Evolutionary conservation across 176 grass and related monocot species (phyloP), one percentile per base, ranked within the genome.

Genomic region (Tillandsia leiboldiana): DNA sequence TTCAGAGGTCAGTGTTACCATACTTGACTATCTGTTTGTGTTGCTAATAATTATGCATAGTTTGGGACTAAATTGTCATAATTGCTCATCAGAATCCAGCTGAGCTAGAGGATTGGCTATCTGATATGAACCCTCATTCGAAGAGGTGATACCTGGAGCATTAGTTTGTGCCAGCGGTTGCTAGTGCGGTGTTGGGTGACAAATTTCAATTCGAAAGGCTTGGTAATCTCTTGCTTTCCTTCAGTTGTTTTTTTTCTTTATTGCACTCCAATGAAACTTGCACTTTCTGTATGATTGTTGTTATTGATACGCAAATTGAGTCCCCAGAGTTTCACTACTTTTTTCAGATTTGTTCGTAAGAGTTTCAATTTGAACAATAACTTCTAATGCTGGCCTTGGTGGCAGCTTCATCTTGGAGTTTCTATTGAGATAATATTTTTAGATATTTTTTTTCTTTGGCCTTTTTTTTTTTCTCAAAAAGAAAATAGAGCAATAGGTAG

Each of bases 151-250:
- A 18, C 81, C 86, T 49, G 94, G 63, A 2, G 90, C 86, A 11
- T 99, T 86, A 73, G 94, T n/a, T 87, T 10, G 69, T 87, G 51
- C 82, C 94, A 0, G 85, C 80, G 20, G 79, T 99, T 33, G 77
- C 82, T 1, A 80, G 65, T 0, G 86, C 89, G 2, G 77, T 90
- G 12, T 24, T 79, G n/a, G 89, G 87, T 14, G 87, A 93, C 63
- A 93, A 86, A 53, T 99, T 93, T 74, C 94, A 99, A 73, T 99
- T 99, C 26, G 94, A 99, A 82, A 83, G 94, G 11, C 84, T 99
- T 33, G 94, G 94, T 99, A 88, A 74, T 73, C 50, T 82, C 66
- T 26, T 17, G 62, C 53, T 72, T 50, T 56, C 8, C 47, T 52
- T 28, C 56, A 15, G 56, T 59, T 20, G 2, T 8, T 59, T 8